phyloP scores from a whole-genome alignment of 345 rosid species.

The Brassica juncea region DNA sequence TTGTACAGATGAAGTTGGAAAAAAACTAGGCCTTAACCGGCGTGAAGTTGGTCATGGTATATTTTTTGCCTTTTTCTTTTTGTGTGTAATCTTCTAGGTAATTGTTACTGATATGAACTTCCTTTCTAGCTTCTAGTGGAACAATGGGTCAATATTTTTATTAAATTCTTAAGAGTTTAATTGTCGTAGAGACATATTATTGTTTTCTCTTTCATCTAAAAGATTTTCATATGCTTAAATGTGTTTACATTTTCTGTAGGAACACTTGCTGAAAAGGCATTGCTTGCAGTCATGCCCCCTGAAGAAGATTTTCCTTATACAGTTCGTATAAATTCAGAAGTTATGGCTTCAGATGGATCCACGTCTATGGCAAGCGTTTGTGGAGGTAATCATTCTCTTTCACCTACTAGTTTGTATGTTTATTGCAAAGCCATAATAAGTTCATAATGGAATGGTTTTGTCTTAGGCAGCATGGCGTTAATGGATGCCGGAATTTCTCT shows the following conservation, averaged over 20 bases:
- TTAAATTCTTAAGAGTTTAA: constrained; percentile 5
- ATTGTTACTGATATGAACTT: constrained; percentile 1
- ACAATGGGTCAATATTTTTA: not conserved
- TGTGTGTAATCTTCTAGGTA: not conserved
- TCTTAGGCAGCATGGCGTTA: constrained; percentile 94
- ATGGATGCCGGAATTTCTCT: constrained; percentile 96
- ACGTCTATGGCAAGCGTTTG: constrained; percentile 98
- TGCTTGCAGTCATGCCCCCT: constrained; percentile 86
- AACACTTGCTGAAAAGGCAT: constrained; percentile 95
- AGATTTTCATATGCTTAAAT: not conserved
- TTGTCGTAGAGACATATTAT: not conserved
- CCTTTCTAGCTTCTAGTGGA: not conserved
- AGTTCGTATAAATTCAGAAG: constrained; percentile 92
- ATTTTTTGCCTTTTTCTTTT: constrained; percentile 10
- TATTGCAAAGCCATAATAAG: constrained; percentile 9
- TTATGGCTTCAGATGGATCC: constrained; percentile 99
- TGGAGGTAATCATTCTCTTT: constrained; percentile 61
- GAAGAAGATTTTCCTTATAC: constrained; percentile 79
- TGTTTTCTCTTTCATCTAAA: not conserved
- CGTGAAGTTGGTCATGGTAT: constrained; percentile 99
- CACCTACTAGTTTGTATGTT: not conserved
- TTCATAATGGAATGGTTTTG: constrained; percentile 13
- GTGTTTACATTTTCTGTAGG: constrained; percentile 46
- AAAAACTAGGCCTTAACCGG: constrained; percentile 88
- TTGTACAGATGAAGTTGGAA: constrained; percentile 91